Percentiles rank a stretch among this genome's conserved stretches.
phyloP scores from a whole-genome alignment of 164 flowering plant genomes.

The Berberis thunbergii region DNA sequence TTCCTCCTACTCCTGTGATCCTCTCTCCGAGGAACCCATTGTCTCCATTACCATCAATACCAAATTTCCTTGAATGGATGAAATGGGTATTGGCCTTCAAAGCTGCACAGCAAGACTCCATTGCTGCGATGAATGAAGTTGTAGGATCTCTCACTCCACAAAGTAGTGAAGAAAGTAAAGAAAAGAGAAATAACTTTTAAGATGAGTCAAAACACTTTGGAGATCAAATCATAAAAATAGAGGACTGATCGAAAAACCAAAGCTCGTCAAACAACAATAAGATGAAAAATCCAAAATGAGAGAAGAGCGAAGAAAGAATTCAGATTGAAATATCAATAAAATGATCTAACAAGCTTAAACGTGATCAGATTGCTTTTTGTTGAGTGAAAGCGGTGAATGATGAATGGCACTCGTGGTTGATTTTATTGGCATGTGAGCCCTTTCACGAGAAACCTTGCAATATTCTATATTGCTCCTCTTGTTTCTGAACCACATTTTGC shows the following conservation, averaged over 20 bases:
- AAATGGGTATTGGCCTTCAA: conserved; percentile 23
- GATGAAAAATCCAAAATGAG: background rate
- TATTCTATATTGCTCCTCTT: too few relatives aligned
- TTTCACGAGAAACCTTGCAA: background rate
- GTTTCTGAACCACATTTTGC: too few relatives aligned
- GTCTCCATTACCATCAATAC: conserved; percentile 8
- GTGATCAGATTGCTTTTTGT: background rate
- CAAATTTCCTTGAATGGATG: conserved; percentile 6
- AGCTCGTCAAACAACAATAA: background rate
- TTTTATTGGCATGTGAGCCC: background rate
- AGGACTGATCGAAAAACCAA: background rate
- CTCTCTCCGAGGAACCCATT: conserved; percentile 6
- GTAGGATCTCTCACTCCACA: conserved; percentile 7
- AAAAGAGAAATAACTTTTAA: background rate
- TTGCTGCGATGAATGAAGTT: conserved; percentile 7
- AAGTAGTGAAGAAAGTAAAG: background rate
- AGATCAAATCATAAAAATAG: background rate
- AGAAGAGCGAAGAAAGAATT: background rate
- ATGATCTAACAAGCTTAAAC: background rate
- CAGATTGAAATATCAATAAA: too few relatives aligned
- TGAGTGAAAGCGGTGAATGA: background rate
- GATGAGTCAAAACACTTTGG: background rate
- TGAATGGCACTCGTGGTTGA: background rate
- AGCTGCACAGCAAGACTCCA: conserved; percentile 42
- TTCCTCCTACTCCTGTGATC: conserved; percentile 11